Evolutionary conservation across 345 rosid genomes (phyloP), one percentile per base, ranked within the genome.

Genomic region (Trapa bicornis): DNA sequence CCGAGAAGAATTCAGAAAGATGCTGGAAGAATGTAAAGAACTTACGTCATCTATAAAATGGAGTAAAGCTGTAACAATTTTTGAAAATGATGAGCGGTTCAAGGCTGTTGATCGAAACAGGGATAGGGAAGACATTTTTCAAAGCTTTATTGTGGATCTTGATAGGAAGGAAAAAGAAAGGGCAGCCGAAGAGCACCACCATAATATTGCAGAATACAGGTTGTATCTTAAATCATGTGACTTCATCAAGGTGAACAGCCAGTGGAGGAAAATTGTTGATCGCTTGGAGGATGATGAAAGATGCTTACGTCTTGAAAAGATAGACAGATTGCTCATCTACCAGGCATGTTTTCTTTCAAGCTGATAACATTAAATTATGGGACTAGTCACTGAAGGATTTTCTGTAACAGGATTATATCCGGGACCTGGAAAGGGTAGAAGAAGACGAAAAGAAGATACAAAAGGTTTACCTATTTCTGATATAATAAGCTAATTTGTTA

Each of bases 111-210:
- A 94, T 65, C 86, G 87, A 73, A 68, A 75, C 38, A 82, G 97
- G 77, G 99, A 94, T 67, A 84, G 93, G 61, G 96, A 91, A 79
- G 97, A 94, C 74, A 91, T 94, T 79, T 94, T 83, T 78, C 96
- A 86, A 69, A 86, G 74, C 78, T 89, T 89, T 69, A 79, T 87
- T 52, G 89, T 86, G 75, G 99, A 94, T 73, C 96, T 91, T 68
- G 95, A 68, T 82, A 87, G 95, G 83, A 94, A 91, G 96, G 99
- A 94, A 83, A 89, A 78, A 80, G 93, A 89, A 78, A 87, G 77
- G 76, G 96, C 93, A 66, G 90, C 82, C 22, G 99, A 86, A 79
- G 96, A 83, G 61, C 96, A 81, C 68, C 82, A 78, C 71, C 77
- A 66, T 58, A 77, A 84, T 71, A 75, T 85, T 76, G 77, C 88